A percentile compares a stretch with the other conserved stretches of the same genome.
Evolutionary conservation across 2,329 filamentous ascomycete genomes (phyloP).

Genomic region (Periconia sp.): DNA sequence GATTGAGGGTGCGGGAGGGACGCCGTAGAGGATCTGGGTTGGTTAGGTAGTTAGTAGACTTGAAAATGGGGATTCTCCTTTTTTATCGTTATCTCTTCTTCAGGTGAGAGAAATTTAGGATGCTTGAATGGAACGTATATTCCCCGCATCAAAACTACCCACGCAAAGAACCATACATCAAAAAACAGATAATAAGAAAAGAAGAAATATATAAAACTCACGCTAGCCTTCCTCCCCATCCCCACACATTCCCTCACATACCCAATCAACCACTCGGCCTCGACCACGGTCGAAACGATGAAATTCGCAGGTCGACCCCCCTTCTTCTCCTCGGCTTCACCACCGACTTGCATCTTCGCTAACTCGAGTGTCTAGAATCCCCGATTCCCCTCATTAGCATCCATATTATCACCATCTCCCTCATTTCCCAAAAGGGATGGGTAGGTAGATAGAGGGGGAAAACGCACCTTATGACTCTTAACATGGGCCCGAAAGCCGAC

Average conservation of each 20-base stretch:
- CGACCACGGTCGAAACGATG: slow-evolving; percentile 72
- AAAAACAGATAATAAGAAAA: no score
- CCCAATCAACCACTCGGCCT: slow-evolving; percentile 68
- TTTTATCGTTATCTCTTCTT: no score
- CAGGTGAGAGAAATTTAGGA: no score
- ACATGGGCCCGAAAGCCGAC: slow-evolving; percentile 75
- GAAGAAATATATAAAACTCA: slow-evolving; percentile 38
- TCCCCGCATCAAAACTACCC: no score
- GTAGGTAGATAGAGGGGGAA: not conserved
- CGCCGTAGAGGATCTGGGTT: slow-evolving; percentile 66
- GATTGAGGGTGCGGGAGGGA: slow-evolving; percentile 66
- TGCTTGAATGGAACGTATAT: no score
- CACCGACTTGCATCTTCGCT: slow-evolving; percentile 69
- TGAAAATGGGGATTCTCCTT: no score
- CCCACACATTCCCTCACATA: slow-evolving; percentile 61
- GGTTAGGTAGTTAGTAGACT: no score
- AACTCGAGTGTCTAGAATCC: slow-evolving; percentile 72
- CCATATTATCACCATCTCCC: no score
- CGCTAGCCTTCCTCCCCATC: slow-evolving; percentile 60
- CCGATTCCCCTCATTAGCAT: no score
- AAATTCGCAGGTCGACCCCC: slow-evolving; percentile 55
- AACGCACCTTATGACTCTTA: slow-evolving; percentile 77
- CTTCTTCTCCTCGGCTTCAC: slow-evolving; percentile 21
- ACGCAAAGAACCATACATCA: no score
- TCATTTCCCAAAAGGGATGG: not conserved